Evolutionary conservation across 306 rosid genomes (phyloP), one percentile per base, ranked within the genome.

Genomic region (Clitoria ternatea): DNA sequence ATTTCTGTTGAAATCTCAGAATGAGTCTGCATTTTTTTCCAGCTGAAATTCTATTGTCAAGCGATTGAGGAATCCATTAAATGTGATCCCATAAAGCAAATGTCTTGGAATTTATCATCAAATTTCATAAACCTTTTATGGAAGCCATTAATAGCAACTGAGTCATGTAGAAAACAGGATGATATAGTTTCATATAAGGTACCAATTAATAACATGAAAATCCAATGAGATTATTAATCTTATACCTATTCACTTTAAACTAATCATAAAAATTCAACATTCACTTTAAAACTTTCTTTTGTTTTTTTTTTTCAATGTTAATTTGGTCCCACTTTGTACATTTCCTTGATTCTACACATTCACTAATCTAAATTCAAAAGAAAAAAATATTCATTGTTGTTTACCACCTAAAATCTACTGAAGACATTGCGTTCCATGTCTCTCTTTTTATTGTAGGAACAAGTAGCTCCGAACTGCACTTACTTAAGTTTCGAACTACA

Each of bases 1-100:
- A n/a, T n/a, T n/a, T 61, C 20, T 39, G 19, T 56, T 64, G 56
- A 78, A 72, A 67, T 71, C 82, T 73, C 33, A 61, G 36, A 72
- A 60, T 77, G 29, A 68, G 63, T 76, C 55, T 77, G 19, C 79
- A 77, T 13, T 27, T 48, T 61, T 43, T 74, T 33, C 65, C 83
- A 79, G 83, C 79, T 79, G 75, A 72, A 59, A 79, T 66, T 79
- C 75, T 79, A 73, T 73, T 73, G 79, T 79, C 79, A 79, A 57
- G 83, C 57, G 71, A 73, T 73, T 79, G 83, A 74, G 43, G 73
- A 79, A 42, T 69, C 76, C 27, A 33, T 69, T 33, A 80, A 69
- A 74, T 80, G 80, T 74, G 77, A 74, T 32, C 80, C 77, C 54
- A 24, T 74, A 68, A 74, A 66, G 69, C 76, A 73, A 40, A 73